These are phyloP conservation scores for Fusarium bactridioides DNA, from an alignment of 2,329 filamentous ascomycete species.

Conservation along the genomic window DNA sequence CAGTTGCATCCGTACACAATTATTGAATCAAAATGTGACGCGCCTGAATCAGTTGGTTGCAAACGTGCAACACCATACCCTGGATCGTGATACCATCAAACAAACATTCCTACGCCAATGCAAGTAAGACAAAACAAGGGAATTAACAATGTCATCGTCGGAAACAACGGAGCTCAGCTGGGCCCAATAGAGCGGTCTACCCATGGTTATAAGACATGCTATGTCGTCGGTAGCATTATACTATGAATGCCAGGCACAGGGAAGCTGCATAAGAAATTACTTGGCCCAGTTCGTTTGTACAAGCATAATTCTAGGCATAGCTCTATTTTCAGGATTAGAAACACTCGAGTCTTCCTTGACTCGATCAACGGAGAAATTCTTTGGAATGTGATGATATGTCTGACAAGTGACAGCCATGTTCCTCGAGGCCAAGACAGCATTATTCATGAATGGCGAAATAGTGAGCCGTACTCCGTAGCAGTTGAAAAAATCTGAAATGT, in stretches of 20 bases:
- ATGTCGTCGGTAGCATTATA: slow-evolving; percentile 6
- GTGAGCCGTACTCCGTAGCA: background rate
- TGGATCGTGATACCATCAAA: background rate
- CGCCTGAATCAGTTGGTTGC: background rate
- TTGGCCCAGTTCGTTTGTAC: slow-evolving; percentile 1
- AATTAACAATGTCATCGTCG: slow-evolving; percentile 1
- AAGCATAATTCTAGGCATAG: background rate
- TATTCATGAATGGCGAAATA: background rate
- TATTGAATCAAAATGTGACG: background rate
- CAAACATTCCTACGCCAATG: background rate
- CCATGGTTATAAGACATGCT: slow-evolving; percentile 1
- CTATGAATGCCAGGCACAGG: slow-evolving; percentile 6
- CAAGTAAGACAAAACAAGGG: background rate
- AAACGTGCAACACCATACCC: slow-evolving; percentile 2
- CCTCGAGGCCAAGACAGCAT: slow-evolving; percentile 11
- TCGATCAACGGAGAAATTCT: background rate
- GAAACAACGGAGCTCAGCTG: slow-evolving; percentile 15
- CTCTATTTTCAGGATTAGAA: slow-evolving; percentile 3
- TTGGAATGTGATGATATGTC: background rate
- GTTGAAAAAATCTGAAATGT: slow-evolving; percentile 1
- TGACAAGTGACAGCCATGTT: background rate
- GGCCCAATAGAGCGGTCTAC: slow-evolving; percentile 4
- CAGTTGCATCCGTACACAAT: background rate
- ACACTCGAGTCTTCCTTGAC: background rate
- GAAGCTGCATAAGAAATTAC: slow-evolving; percentile 8